Evolutionary conservation across 2,329 filamentous ascomycete genomes (phyloP).

Genomic region (Exophiala sideris): DNA sequence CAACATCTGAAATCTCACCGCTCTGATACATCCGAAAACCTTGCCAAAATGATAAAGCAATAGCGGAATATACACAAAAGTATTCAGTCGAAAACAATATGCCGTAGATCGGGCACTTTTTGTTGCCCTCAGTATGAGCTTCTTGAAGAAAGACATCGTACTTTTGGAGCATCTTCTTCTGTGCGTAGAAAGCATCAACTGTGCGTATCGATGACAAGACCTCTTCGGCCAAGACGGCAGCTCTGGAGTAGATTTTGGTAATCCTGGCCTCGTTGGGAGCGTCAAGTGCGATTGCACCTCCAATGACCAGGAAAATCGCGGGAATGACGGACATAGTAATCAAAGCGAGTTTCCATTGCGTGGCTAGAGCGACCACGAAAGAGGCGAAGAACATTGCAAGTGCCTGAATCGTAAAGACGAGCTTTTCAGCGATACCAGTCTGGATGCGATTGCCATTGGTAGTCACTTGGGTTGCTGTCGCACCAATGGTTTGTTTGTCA

Average conservation of each 20-base stretch:
- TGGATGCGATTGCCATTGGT: constrained; percentile 37
- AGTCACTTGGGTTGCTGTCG: constrained; percentile 31
- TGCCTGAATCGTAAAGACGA: constrained; percentile 34
- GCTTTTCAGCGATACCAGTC: constrained; percentile 41
- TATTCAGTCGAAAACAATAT: constrained; percentile 42
- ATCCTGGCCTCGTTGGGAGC: constrained; percentile 24
- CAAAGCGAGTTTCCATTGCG: constrained; percentile 45
- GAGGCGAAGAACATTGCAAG: constrained; percentile 39
- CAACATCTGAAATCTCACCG: constrained; percentile 31
- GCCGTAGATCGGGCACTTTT: constrained; percentile 44
- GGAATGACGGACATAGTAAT: constrained; percentile 50
- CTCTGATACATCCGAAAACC: constrained; percentile 32
- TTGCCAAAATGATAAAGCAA: constrained; percentile 54
- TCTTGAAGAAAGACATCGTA: constrained; percentile 44
- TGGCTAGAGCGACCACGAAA: constrained; percentile 40
- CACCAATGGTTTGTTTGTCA: constrained; percentile 30
- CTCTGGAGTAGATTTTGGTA: constrained; percentile 41
- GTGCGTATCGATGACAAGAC: constrained; percentile 50
- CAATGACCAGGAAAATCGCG: constrained; percentile 35
- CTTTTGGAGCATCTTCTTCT: constrained; percentile 40
- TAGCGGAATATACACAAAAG: constrained; percentile 63
- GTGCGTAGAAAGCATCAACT: constrained; percentile 49
- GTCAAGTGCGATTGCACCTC: constrained; percentile 28
- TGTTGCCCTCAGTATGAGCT: constrained; percentile 44
- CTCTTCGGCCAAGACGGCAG: constrained; percentile 49